phyloP scores from a whole-genome alignment of 176 grass and related monocot species.

The Luzula sylvatica region DNA sequence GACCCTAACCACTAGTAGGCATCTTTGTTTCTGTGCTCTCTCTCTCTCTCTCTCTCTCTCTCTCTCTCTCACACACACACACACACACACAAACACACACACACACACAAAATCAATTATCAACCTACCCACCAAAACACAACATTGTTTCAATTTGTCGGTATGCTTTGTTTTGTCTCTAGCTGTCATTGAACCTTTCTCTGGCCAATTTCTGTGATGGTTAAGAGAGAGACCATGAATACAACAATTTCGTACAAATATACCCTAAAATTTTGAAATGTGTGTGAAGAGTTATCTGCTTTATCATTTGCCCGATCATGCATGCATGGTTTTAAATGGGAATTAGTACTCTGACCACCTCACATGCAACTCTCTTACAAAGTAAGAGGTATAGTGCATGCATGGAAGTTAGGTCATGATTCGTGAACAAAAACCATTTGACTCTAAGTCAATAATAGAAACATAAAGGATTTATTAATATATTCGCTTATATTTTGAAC shows the following conservation, averaged over 20 bases:
- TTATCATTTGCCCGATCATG: too few relatives aligned
- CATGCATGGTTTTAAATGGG: not conserved
- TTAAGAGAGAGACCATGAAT: not conserved
- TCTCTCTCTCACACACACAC: not conserved
- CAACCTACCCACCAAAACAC: too few relatives aligned
- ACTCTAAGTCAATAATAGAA: not conserved
- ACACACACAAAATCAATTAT: too few relatives aligned
- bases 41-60: not conserved
- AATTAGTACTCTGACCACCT: slow-evolving; percentile 4
- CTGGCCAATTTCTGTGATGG: not conserved
- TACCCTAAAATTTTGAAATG: not conserved
- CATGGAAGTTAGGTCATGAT: slow-evolving; percentile 2
- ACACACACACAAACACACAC: too few relatives aligned
- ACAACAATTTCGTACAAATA: not conserved
- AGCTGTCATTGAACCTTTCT: slow-evolving; percentile 39
- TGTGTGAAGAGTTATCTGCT: not conserved
- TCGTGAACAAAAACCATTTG: not conserved
- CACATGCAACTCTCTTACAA: not conserved
- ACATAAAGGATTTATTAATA: too few relatives aligned
- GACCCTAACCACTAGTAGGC: slow-evolving; percentile 31
- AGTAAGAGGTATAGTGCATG: not conserved
- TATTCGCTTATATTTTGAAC: too few relatives aligned
- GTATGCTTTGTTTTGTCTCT: slow-evolving; percentile 49
- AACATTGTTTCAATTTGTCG: slow-evolving; percentile 24
- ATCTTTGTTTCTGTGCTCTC: slow-evolving; percentile 41